phyloP scores from a whole-genome alignment of 169 alveolate species.

The Eimeria nieschulzi region DNA sequence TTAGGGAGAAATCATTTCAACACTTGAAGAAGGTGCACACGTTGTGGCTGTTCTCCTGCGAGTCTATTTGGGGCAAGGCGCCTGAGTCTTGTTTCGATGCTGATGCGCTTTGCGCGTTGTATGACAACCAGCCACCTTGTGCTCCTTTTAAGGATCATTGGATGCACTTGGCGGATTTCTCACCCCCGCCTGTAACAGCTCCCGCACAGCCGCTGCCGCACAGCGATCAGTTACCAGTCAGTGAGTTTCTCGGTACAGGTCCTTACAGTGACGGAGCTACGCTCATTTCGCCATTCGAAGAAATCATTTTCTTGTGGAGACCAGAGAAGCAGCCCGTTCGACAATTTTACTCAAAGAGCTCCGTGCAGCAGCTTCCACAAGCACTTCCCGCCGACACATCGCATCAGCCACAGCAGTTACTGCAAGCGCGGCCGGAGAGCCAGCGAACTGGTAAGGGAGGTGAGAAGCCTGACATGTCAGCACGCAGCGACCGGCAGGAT shows the following conservation, averaged over 20 bases:
- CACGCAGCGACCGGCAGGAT: slow-evolving; percentile 57
- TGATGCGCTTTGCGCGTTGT: slow-evolving; percentile 88
- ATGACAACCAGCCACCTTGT: slow-evolving; percentile 88
- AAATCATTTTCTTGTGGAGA: slow-evolving; percentile 85
- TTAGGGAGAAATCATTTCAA: slow-evolving; percentile 47
- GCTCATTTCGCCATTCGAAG: slow-evolving; percentile 86
- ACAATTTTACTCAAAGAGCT: slow-evolving; percentile 64
- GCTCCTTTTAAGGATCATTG: slow-evolving; percentile 92
- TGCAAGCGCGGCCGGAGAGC: slow-evolving; percentile 47
- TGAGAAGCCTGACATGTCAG: slow-evolving; percentile 7
- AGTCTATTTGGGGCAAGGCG: slow-evolving; percentile 87
- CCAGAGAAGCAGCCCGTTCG: slow-evolving; percentile 84
- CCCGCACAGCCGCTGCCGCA: slow-evolving; percentile 66
- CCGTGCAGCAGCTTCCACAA: slow-evolving; percentile 2
- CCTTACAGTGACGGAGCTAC: slow-evolving; percentile 89
- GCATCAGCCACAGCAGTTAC: slow-evolving; percentile 16
- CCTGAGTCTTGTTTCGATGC: slow-evolving; percentile 86
- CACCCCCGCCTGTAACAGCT: slow-evolving; percentile 19
- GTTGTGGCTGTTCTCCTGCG: slow-evolving; percentile 92
- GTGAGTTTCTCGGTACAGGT: slow-evolving; percentile 89
- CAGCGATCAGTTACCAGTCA: slow-evolving; percentile 74
- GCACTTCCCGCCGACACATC: slow-evolving; percentile 19
- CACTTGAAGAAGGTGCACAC: slow-evolving; percentile 85
- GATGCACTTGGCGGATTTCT: slow-evolving; percentile 76
- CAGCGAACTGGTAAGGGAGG: slow-evolving; percentile 38